Evolutionary conservation across 2,329 filamentous ascomycete genomes (phyloP).

Genomic region (Hypomyces rosellus): DNA sequence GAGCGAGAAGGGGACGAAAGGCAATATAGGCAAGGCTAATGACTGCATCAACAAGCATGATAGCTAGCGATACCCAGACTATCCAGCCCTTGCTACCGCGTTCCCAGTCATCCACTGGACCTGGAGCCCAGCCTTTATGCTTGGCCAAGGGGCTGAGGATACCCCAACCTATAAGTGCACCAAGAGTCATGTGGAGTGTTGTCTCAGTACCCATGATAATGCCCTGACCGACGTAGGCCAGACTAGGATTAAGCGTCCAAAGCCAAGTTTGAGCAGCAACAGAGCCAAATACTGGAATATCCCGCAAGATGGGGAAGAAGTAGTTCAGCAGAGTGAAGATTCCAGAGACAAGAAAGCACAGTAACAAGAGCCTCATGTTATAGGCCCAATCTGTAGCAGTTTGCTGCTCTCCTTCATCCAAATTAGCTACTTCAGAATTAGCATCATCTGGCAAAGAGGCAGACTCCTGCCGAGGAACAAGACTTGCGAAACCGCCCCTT

Average conservation of each 20-base stretch:
- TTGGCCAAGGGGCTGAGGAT: slow-evolving; percentile 87
- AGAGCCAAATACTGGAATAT: slow-evolving; percentile 79
- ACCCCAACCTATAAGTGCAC: slow-evolving; percentile 85
- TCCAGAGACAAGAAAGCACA: slow-evolving; percentile 55
- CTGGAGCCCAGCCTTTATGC: slow-evolving; percentile 79
- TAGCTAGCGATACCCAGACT: slow-evolving; percentile 90
- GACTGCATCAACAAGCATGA: slow-evolving; percentile 63
- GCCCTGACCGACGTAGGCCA: slow-evolving; percentile 95
- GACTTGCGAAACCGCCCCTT: slow-evolving; percentile 37
- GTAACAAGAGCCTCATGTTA: slow-evolving; percentile 49
- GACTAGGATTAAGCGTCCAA: slow-evolving; percentile 92
- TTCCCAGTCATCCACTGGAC: slow-evolving; percentile 81
- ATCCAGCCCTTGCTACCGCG: slow-evolving; percentile 97
- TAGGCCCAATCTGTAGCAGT: slow-evolving; percentile 33
- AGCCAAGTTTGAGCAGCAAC: slow-evolving; percentile 74
- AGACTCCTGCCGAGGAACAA: slow-evolving; percentile 29
- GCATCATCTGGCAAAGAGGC: slow-evolving; percentile 15
- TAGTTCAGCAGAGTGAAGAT: slow-evolving; percentile 76
- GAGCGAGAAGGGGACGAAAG: slow-evolving; percentile 48
- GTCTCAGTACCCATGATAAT: slow-evolving; percentile 98
- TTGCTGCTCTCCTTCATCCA: slow-evolving; percentile 27
- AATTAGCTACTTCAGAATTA: slow-evolving; percentile 15
- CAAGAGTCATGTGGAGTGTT: slow-evolving; percentile 90
- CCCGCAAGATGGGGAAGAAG: slow-evolving; percentile 78
- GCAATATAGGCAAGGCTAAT: slow-evolving; percentile 25